Conservation (phyloP, 805 yeast genomes). For the Barnettozyma pratensis region DNA sequence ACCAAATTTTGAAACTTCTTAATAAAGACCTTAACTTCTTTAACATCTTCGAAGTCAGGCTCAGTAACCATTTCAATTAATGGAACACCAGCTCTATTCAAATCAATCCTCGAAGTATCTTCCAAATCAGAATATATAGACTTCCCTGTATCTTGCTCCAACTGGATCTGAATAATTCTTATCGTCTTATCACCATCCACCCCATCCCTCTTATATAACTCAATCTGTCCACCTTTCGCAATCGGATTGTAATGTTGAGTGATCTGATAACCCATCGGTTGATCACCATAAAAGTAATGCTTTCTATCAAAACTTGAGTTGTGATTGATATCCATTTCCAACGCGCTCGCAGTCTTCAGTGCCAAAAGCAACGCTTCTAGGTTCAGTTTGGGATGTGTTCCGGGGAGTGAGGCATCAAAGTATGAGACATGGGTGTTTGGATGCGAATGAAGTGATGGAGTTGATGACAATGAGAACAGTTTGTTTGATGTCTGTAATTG, state of each 20-base stretch:
- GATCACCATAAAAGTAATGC: constrained; percentile 95
- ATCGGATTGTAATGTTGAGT: constrained; percentile 85
- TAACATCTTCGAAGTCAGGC: constrained; percentile 71
- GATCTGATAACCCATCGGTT: constrained; percentile 92
- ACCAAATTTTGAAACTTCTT: constrained; percentile 74
- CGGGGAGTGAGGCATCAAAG: constrained; percentile 87
- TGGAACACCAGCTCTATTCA: constrained; percentile 82
- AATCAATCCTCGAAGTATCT: constrained; percentile 52
- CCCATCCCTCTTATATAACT: constrained; percentile 50
- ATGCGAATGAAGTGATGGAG: constrained; percentile 38
- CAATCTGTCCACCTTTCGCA: constrained; percentile 60
- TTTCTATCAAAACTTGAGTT: constrained; percentile 80
- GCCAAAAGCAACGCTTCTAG: constrained; percentile 70
- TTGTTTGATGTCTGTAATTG: constrained; percentile 73
- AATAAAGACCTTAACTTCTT: constrained; percentile 72
- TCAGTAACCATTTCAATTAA: constrained; percentile 86
- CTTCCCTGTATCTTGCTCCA: constrained; percentile 95
- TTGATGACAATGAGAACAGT: constrained; percentile 64
- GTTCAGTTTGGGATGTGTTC: constrained; percentile 82
- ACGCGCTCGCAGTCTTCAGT: constrained; percentile 63
- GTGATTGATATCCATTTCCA: constrained; percentile 52
- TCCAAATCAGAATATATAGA: constrained; percentile 41
- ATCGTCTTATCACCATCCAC: constrained; percentile 42
- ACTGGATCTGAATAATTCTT: constrained; percentile 72
- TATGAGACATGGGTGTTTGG: constrained; percentile 73